Evolutionary conservation across 345 rosid genomes (phyloP).

Genomic region (Populus simonii): DNA sequence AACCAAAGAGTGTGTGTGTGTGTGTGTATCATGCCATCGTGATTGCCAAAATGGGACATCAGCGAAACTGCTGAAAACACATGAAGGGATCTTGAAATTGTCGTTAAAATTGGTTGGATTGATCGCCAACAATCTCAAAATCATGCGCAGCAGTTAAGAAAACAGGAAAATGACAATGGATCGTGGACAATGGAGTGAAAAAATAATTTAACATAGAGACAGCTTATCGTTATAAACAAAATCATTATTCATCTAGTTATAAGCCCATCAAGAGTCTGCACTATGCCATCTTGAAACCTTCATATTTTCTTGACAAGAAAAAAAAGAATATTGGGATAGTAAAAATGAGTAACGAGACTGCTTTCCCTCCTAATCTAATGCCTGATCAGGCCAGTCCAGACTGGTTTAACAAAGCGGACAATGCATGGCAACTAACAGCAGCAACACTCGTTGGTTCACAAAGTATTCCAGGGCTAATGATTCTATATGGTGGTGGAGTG

Average conservation of each 20-base stretch:
- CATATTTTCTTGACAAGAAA: background rate
- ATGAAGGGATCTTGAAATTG: background rate
- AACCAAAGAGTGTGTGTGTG: background rate
- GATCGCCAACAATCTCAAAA: background rate
- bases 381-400: constrained; percentile 2
- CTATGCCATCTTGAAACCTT: background rate
- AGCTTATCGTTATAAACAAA: constrained; percentile 16
- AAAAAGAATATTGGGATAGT: background rate
- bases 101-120: constrained; percentile 1
- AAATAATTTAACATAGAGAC: background rate
- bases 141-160: background rate
- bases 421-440: constrained; percentile 22
- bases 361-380: background rate
- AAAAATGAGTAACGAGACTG: background rate
- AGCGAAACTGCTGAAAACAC: background rate
- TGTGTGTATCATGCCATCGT: background rate
- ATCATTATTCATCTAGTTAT: background rate
- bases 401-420: constrained; percentile 25
- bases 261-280: background rate
- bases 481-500: constrained; percentile 16
- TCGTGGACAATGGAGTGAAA: background rate
- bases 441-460: constrained; percentile 24
- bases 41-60: background rate
- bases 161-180: too few relatives aligned
- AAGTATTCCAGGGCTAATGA: constrained; percentile 20